These are phyloP conservation scores for Prosopis cineraria DNA, from an alignment of 306 rosid species.

Conservation along the genomic window DNA sequence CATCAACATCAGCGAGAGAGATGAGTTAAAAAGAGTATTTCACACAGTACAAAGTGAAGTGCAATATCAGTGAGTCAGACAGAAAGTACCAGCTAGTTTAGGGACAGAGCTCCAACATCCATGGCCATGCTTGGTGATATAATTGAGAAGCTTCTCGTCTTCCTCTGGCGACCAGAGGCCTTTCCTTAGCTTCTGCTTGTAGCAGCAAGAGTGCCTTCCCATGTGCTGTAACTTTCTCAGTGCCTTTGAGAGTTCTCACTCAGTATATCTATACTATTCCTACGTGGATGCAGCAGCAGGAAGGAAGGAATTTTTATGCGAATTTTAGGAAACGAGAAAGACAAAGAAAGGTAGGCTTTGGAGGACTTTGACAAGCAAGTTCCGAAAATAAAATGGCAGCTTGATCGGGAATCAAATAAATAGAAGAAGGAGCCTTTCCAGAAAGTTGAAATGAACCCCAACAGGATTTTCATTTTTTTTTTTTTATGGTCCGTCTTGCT, in stretches of 20 bases:
- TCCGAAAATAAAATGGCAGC: conserved; percentile 61
- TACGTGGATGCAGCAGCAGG: conserved; percentile 24
- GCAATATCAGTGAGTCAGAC: background rate
- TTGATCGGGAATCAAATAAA: conserved; percentile 61
- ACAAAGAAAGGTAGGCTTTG: conserved; percentile 27
- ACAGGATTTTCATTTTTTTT: conserved; percentile 46
- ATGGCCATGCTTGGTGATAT: conserved; percentile 90
- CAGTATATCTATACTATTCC: background rate
- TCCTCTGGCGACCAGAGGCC: conserved; percentile 99
- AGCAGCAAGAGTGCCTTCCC: conserved; percentile 98
- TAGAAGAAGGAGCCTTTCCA: conserved; percentile 48
- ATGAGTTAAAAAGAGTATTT: background rate
- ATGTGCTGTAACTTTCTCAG: conserved; percentile 50
- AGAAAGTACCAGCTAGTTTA: conserved; percentile 72
- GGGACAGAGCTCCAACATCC: conserved; percentile 99
- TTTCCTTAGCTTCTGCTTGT: conserved; percentile 95
- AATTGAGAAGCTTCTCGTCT: conserved; percentile 90
- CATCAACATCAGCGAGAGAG: background rate
- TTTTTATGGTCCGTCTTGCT: background rate
- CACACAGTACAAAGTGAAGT: background rate
- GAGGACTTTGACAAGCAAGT: conserved; percentile 29
- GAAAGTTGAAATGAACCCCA: conserved; percentile 44
- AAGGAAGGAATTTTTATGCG: conserved; percentile 28
- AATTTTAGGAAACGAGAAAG: conserved; percentile 39
- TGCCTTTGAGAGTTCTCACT: conserved; percentile 15